Evolutionary conservation across 225 moss, liverwort and hornwort species (phyloP).

Genomic region (Sphagnum contortum): DNA sequence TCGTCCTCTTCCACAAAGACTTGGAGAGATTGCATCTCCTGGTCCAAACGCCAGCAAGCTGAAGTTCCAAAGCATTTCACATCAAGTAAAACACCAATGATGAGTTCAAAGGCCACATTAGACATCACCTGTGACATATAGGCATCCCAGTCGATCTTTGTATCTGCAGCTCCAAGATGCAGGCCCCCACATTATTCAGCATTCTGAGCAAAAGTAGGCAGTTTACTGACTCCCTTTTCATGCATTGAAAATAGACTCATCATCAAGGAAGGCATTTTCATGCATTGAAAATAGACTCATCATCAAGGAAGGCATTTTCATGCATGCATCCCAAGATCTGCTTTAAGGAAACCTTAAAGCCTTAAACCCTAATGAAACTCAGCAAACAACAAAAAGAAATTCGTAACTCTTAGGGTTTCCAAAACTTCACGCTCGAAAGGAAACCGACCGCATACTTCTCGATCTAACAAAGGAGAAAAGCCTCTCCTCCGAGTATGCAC

Average conservation of each 20-base stretch:
- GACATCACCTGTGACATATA: slow-evolving; percentile 95
- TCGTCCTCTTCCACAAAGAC: too few relatives aligned
- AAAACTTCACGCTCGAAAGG: too few relatives aligned
- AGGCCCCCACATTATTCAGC: background rate
- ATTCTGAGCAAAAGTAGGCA: background rate
- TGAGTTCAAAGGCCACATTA: too few relatives aligned
- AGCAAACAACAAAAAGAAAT: background rate
- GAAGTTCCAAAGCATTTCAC: too few relatives aligned
- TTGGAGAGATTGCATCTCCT: too few relatives aligned
- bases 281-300: background rate
- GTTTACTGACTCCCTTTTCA: background rate
- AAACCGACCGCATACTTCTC: too few relatives aligned
- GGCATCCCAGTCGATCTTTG: slow-evolving; percentile 99
- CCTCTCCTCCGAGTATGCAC: background rate
- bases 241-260: background rate
- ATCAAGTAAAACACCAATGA: too few relatives aligned
- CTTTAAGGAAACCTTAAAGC: background rate
- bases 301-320: background rate
- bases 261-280: background rate
- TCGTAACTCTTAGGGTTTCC: too few relatives aligned
- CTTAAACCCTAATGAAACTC: slow-evolving; percentile 1
- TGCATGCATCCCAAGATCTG: background rate
- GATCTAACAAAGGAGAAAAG: background rate
- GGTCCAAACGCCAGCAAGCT: too few relatives aligned
- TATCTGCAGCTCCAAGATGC: slow-evolving; percentile 40